Evolutionary conservation across 1,284 basidiomycete genomes (phyloP).

Genomic region (Trichosporon sp.): DNA sequence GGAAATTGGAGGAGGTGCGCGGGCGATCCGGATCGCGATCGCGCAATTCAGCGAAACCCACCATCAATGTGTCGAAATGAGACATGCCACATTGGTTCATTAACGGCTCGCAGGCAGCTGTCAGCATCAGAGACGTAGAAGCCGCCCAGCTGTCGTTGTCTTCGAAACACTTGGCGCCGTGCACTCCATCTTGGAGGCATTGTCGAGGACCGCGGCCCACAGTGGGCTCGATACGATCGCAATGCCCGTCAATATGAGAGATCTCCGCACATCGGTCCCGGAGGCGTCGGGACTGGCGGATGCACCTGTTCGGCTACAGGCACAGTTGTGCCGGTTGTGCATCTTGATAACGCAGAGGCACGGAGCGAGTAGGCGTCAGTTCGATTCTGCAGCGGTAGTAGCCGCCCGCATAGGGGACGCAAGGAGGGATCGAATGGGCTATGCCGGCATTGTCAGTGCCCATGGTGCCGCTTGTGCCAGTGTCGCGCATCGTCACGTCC

Average conservation of each 20-base stretch:
- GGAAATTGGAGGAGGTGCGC: not conserved
- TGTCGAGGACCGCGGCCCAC: not conserved
- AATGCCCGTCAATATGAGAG: not conserved
- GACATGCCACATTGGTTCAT: constrained; percentile 11
- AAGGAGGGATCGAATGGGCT: not conserved
- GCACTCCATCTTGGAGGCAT: not conserved
- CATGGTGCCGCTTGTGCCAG: not conserved
- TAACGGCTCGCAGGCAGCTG: not conserved
- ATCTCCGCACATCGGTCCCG: not conserved
- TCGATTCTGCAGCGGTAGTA: not conserved
- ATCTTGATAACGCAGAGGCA: not conserved
- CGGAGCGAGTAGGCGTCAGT: not conserved
- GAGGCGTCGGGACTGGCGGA: not conserved
- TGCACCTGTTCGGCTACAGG: too few species aligned
- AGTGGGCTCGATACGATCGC: not conserved
- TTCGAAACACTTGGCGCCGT: not conserved
- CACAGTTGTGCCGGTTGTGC: not conserved
- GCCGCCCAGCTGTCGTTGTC: not conserved
- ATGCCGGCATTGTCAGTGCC: constrained; percentile 3
- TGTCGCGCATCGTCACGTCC: constrained; percentile 2
- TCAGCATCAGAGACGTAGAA: too few species aligned
- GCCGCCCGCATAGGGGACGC: not conserved
- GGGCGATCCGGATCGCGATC: not conserved
- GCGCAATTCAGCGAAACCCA: not conserved
- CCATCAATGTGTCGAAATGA: not conserved